Percentiles rank a stretch among this genome's conserved stretches.
Evolutionary conservation across 2,329 filamentous ascomycete species (phyloP).

Genomic region (Pseudogymnoascus sp.): DNA sequence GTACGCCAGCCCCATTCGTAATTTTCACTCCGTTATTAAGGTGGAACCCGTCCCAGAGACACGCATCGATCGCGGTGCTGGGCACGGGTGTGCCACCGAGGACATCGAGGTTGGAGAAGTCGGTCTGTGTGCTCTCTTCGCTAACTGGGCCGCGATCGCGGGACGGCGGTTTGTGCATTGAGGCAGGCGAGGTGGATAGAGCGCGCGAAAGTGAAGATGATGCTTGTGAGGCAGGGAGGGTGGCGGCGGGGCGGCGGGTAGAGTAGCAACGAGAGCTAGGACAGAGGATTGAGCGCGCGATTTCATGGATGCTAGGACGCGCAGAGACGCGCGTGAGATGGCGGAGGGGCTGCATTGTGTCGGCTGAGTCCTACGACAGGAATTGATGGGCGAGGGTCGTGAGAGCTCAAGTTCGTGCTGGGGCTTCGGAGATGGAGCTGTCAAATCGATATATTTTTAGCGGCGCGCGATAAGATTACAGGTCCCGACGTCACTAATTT

Average conservation of each 20-base stretch:
- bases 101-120: constrained; percentile 72
- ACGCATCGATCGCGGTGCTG: constrained; percentile 76
- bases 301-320: constrained; percentile 4
- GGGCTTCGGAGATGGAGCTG: neutral
- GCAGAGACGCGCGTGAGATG: neutral
- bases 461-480: neutral
- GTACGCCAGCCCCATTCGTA: constrained; percentile 58
- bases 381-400: neutral
- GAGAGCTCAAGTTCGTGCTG: neutral
- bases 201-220: constrained; percentile 1
- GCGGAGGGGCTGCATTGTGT: neutral
- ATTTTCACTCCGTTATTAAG: constrained; percentile 75
- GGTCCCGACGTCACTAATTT: neutral
- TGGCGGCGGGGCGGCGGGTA: neutral
- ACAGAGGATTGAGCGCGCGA: neutral
- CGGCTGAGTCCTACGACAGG: neutral
- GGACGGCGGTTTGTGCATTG: constrained; percentile 27
- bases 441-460: neutral
- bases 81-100: constrained; percentile 68
- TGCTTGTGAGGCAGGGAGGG: neutral
- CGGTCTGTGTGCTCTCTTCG: constrained; percentile 55
- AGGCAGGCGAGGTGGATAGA: constrained; percentile 10
- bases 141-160: constrained; percentile 55
- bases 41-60: constrained; percentile 74
- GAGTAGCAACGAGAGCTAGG: neutral